Percentiles rank a stretch among this genome's conserved stretches.
Evolutionary conservation across 73 alveolate genomes (phyloP).

Genomic region (Blepharisma japonicum): DNA sequence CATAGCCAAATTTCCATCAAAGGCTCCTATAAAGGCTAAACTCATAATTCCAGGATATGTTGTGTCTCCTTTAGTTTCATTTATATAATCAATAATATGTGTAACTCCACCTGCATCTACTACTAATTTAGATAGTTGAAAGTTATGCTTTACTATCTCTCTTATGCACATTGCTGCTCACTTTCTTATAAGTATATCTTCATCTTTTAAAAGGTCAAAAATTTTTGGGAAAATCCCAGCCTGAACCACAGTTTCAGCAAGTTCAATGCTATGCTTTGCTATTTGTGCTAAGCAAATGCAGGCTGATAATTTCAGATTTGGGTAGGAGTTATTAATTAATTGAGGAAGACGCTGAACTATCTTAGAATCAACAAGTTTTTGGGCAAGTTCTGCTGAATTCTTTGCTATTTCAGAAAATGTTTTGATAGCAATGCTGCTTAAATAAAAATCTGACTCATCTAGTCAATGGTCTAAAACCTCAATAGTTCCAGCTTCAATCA

Average conservation of each 20-base stretch:
- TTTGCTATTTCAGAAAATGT: conserved; percentile 97
- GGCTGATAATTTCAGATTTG: conserved; percentile 78
- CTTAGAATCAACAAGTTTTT: conserved; percentile 57
- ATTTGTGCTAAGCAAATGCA: conserved; percentile 96
- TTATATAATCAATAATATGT: conserved; percentile 92
- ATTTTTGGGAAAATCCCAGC: conserved; percentile 97
- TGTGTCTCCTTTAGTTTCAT: conserved; percentile 88
- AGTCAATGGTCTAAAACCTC: conserved; percentile 91
- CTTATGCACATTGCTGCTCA: conserved; percentile 99
- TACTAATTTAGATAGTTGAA: conserved; percentile 94
- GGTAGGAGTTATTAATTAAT: conserved; percentile 47
- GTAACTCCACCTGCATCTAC: conserved; percentile 98
- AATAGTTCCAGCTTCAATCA: conserved; percentile 98
- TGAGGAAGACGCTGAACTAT: conserved; percentile 36
- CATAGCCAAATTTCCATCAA: conserved; percentile 93
- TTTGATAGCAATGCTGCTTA: conserved; percentile 96
- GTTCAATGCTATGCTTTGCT: conserved; percentile 98
- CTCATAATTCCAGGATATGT: conserved; percentile 96
- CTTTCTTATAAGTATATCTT: conserved; percentile 81
- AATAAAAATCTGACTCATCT: conserved; percentile 97
- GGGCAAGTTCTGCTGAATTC: conserved; percentile 98
- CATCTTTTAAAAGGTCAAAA: conserved; percentile 92
- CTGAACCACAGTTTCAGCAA: conserved; percentile 96
- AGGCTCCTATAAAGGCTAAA: conserved; percentile 92
- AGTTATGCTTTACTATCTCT: conserved; percentile 97